Base-by-base conservation (phyloP, 192 early-diverging fungal species). In the Lobosporangium transversale region DNA sequence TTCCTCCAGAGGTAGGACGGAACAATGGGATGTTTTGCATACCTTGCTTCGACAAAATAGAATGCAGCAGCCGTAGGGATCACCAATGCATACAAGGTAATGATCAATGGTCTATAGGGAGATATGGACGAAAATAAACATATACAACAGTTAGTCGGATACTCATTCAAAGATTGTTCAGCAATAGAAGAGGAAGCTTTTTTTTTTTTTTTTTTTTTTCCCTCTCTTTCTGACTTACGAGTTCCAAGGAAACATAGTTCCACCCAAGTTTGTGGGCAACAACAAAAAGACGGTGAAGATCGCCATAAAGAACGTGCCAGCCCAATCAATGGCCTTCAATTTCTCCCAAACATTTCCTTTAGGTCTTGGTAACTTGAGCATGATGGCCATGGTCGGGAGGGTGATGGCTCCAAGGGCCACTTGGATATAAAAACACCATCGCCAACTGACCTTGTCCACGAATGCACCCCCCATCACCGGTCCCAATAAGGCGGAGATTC, bases 391-490 rank as follows among this genome's bases (percentile, higher is more conserved):
- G 4, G 91, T 79, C 1, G 83, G 62, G 45, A 92, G 31, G 0
- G 92, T 86, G 20, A 91, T 44, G 4, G 93, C 70, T 89, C 85
- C 86, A 81, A 97, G 68, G 88, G 93, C 78, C 79, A 92, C 62
- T 29, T 89, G 79, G 55, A 85, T 83, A 36, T 66, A 85, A 51
- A 83, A 85, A 33, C 83, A 86, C 82, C 89, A 82, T 5, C 89
- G 68, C 90, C 90, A 93, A 35, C 80, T 83, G 23, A 86, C 65
- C 1, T 60, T 62, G 54, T 97, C 92, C 20, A 89, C 90, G 24
- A 97, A 91, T 0, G 87, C 66, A 21, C 95, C 95, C 66, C 95
- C 95, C 36, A 94, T 52, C 10, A 95, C 84, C 0, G 95, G 94
- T 4, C 92, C 95, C 6, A 94, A 59, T 15, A 92, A 88, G 0